Conservation (phyloP, 1,284 basidiomycete species). For the Malassezia caprae region DNA sequence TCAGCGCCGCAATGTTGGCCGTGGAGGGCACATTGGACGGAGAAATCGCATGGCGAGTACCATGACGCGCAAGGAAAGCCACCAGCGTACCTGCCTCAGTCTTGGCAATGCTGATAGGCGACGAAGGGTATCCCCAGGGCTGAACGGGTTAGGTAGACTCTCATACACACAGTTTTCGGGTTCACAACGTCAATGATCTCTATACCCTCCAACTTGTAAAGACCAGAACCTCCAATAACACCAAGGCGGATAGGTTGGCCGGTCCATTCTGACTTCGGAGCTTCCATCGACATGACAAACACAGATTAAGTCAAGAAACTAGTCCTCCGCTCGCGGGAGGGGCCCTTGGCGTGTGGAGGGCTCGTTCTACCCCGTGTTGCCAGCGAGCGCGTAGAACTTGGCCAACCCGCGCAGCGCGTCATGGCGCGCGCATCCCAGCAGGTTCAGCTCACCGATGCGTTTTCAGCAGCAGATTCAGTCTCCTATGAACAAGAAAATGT, state of each 20-base stretch:
- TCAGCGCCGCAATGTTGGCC: conserved; percentile 91
- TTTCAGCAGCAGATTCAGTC: conserved; percentile 19
- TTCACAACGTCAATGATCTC: conserved; percentile 35
- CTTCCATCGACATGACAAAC: conserved; percentile 4
- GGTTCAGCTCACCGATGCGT: conserved; percentile 2
- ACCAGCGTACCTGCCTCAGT: conserved; percentile 65
- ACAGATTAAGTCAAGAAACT: not conserved
- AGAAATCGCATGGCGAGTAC: conserved; percentile 58
- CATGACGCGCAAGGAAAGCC: conserved; percentile 88
- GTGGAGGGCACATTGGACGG: conserved; percentile 55
- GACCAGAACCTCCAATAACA: conserved; percentile 43
- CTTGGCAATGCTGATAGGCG: conserved; percentile 75
- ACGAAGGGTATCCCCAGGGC: conserved; percentile 89
- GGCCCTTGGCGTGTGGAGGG: not conserved
- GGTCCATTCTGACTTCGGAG: conserved; percentile 20
- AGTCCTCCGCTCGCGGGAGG: not conserved
- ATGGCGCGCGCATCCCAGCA: conserved; percentile 17
- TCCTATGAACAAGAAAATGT: conserved; percentile 42
- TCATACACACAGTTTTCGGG: conserved; percentile 25
- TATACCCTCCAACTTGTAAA: conserved; percentile 45
- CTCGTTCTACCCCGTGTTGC: not conserved
- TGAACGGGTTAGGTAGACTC: conserved; percentile 41
- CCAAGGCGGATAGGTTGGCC: conserved; percentile 33
- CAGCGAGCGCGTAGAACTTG: not conserved
- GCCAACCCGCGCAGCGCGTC: not conserved